phyloP scores from a whole-genome alignment of 2,329 filamentous ascomycete genomes.

The Ceratocystis eucalypticola region DNA sequence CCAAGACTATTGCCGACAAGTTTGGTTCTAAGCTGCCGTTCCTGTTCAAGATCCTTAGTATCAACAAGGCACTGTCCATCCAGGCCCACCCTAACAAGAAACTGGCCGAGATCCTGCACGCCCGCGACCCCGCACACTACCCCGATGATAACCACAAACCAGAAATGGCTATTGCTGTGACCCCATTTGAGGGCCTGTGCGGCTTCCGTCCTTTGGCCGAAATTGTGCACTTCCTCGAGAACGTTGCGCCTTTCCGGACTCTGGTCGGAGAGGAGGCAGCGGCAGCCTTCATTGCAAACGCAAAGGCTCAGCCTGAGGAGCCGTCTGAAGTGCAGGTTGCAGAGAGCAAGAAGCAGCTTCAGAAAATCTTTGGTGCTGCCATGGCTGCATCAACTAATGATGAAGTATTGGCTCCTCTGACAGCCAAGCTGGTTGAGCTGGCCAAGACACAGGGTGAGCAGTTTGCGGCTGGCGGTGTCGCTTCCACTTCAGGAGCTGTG shows the following conservation, averaged over 20 bases:
- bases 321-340: conserved; percentile 34
- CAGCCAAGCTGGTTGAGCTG: conserved; percentile 50
- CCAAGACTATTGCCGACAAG: conserved; percentile 53
- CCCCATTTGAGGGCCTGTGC: conserved; percentile 88
- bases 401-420: conserved; percentile 35
- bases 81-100: conserved; percentile 96
- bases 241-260: conserved; percentile 41
- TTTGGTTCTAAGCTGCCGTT: conserved; percentile 82
- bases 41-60: conserved; percentile 93
- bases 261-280: conserved; percentile 55
- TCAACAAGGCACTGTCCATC: conserved; percentile 90
- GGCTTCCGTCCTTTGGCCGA: conserved; percentile 82
- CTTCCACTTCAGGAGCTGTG: conserved; percentile 53
- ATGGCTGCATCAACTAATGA: conserved; percentile 63
- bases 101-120: conserved; percentile 72
- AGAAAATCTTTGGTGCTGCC: conserved; percentile 59
- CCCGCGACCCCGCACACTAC: conserved; percentile 81
- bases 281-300: conserved; percentile 41
- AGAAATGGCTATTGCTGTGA: conserved; percentile 97
- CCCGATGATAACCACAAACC: conserved; percentile 99
- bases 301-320: conserved; percentile 29
- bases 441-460: conserved; percentile 53
- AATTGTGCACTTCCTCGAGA: conserved; percentile 68
- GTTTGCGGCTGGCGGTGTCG: conserved; percentile 63
- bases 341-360: conserved; percentile 62